phyloP scores from a whole-genome alignment of 495 filamentous ascomycete species.

The Filosporella fistucella region DNA sequence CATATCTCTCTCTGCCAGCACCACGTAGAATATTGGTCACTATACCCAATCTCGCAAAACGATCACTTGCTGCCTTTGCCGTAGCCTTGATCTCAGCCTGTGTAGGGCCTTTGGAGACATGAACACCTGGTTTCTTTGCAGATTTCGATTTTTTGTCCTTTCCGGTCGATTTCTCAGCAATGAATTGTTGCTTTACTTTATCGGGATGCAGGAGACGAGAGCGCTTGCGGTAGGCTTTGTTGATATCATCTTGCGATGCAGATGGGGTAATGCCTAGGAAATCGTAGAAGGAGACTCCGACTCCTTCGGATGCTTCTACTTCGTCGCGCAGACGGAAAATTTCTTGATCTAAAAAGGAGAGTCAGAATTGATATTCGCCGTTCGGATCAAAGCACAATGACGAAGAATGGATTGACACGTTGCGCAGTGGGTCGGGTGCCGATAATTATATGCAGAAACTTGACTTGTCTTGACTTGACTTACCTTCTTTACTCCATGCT shows the following conservation, averaged over 20 bases:
- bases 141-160: slow-evolving; percentile 48
- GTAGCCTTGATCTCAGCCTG: slow-evolving; percentile 68
- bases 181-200: slow-evolving; percentile 83
- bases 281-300: slow-evolving; percentile 89
- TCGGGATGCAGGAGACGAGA: slow-evolving; percentile 82
- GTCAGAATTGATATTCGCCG: too few species aligned
- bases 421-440: slow-evolving; percentile 9
- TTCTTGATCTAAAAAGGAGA: slow-evolving; percentile 68
- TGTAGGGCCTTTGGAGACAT: slow-evolving; percentile 66
- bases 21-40: slow-evolving; percentile 83
- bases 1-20: slow-evolving; percentile 76
- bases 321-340: slow-evolving; percentile 95
- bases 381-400: too few species aligned
- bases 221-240: slow-evolving; percentile 88
- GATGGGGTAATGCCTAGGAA: slow-evolving; percentile 70
- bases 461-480: slow-evolving; percentile 25
- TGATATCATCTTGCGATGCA: slow-evolving; percentile 83
- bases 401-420: slow-evolving; percentile 5
- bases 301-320: slow-evolving; percentile 68
- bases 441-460: too few species aligned
- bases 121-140: slow-evolving; percentile 52
- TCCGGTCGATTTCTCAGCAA: slow-evolving; percentile 58
- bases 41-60: slow-evolving; percentile 76
- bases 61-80: slow-evolving; percentile 69
- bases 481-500: slow-evolving; percentile 85